phyloP scores from a whole-genome alignment of 2,329 filamentous ascomycete genomes.

The Fusarium sp. region DNA sequence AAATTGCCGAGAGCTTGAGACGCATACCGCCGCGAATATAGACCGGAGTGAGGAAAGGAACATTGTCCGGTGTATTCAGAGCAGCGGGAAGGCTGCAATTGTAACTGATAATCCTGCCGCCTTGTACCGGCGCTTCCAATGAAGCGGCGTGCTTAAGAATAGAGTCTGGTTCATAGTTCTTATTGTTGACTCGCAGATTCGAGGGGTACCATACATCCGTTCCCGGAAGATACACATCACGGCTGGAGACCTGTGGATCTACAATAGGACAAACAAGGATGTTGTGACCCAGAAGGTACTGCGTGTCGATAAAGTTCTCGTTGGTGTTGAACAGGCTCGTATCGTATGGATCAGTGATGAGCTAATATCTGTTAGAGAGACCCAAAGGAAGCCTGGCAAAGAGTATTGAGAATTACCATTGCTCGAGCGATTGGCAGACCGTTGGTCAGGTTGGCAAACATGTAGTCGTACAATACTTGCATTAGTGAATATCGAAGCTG shows the following conservation, averaged over 20 bases:
- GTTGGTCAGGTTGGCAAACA: conserved; percentile 9
- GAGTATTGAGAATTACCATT: not conserved
- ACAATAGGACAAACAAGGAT: not conserved
- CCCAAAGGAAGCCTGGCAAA: no score
- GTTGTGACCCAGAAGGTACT: conserved; percentile 7
- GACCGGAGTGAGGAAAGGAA: conserved; percentile 8
- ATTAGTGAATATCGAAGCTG: conserved; percentile 5
- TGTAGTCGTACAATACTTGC: not conserved
- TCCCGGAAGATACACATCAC: conserved; percentile 3
- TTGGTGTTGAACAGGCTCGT: not conserved
- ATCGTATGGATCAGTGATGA: not conserved
- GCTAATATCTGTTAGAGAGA: no score
- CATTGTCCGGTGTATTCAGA: not conserved
- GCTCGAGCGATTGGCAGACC: conserved; percentile 1
- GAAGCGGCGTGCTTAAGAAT: conserved; percentile 3
- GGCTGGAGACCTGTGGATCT: not conserved
- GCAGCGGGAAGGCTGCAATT: conserved; percentile 1
- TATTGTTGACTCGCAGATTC: not conserved
- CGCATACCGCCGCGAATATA: no score
- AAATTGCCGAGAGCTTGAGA: no score
- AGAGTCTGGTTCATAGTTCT: not conserved
- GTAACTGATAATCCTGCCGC: not conserved
- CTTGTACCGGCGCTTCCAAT: not conserved
- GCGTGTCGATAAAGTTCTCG: not conserved
- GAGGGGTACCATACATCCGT: conserved; percentile 2